Evolutionary conservation across 176 grass and related monocot genomes (phyloP).

Genomic region (Ensete glaucum): DNA sequence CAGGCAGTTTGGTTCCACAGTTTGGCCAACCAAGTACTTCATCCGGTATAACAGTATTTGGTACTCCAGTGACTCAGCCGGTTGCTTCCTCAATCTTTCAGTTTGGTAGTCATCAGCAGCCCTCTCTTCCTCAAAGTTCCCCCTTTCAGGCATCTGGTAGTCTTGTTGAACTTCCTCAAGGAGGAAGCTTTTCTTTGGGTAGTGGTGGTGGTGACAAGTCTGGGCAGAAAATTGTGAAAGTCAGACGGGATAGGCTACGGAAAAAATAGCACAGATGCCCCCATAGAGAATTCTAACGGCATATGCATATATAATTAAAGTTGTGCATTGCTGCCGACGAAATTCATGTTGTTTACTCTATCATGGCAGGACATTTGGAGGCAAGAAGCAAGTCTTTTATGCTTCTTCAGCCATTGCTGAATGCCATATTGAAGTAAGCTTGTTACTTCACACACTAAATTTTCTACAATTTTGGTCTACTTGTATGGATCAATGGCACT

Average conservation of each 20-base stretch:
- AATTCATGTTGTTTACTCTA: not conserved
- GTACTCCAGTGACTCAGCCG: conserved; percentile 22
- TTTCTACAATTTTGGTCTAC: no score
- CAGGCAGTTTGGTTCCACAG: conserved; percentile 26
- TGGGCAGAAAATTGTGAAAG: conserved; percentile 39
- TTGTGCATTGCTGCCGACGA: not conserved
- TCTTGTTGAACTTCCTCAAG: conserved; percentile 33
- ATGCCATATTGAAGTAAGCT: no score
- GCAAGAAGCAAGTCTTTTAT: no score
- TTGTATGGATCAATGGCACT: no score
- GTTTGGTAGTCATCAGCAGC: conserved; percentile 34
- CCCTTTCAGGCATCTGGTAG: conserved; percentile 38
- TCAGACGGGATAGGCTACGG: conserved; percentile 22
- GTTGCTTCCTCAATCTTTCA: conserved; percentile 31
- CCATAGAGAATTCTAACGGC: not conserved
- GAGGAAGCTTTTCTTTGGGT: conserved; percentile 52
- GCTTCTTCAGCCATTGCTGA: no score
- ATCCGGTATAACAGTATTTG: conserved; percentile 21
- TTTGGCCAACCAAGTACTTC: conserved; percentile 39
- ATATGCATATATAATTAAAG: not conserved
- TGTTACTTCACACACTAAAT: no score
- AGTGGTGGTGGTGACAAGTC: conserved; percentile 50
- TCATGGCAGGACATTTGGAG: no score
- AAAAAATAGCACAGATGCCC: conserved; percentile 30
- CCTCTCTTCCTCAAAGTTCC: conserved; percentile 26